Evolutionary conservation across 768 basidiomycete genomes (phyloP).

Genomic region (Tremella mesenterica): DNA sequence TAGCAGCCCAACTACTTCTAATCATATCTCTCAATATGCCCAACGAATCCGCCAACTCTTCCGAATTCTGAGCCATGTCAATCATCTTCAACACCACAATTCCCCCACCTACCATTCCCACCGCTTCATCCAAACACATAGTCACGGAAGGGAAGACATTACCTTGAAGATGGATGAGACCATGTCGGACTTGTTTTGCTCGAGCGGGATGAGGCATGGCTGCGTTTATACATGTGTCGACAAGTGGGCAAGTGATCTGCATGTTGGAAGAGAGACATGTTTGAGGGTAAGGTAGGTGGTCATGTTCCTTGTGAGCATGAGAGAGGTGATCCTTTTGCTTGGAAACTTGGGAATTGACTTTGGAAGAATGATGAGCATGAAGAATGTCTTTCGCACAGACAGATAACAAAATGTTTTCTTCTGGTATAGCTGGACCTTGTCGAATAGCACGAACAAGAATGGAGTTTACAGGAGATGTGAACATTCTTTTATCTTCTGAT

Average conservation of each 20-base stretch:
- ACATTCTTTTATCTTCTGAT: slow-evolving; percentile 24
- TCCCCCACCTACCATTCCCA: slow-evolving; percentile 78
- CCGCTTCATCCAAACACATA: slow-evolving; percentile 56
- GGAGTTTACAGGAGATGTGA: slow-evolving; percentile 30
- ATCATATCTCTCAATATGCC: slow-evolving; percentile 67
- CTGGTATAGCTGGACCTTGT: slow-evolving; percentile 28
- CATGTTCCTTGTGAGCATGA: too few relatives aligned
- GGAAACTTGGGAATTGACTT: too few relatives aligned
- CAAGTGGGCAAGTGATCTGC: too few relatives aligned
- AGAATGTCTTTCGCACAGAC: slow-evolving; percentile 21
- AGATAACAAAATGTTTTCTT: slow-evolving; percentile 36
- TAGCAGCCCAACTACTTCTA: slow-evolving; percentile 81
- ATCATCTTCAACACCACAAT: slow-evolving; percentile 64
- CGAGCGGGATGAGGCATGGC: slow-evolving; percentile 27
- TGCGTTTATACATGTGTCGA: slow-evolving; percentile 23
- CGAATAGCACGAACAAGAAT: slow-evolving; percentile 39
- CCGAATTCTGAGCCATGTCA: slow-evolving; percentile 66
- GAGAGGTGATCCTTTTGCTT: too few relatives aligned
- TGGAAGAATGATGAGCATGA: too few relatives aligned
- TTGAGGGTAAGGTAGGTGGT: too few relatives aligned
- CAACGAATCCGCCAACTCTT: slow-evolving; percentile 66
- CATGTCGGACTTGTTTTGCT: slow-evolving; percentile 22
- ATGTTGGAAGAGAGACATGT: too few relatives aligned
- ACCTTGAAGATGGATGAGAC: slow-evolving; percentile 19
- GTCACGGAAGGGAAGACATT: slow-evolving; percentile 15